Evolutionary conservation across 2,329 filamentous ascomycete species (phyloP), one percentile per base, ranked within the genome.

Genomic region (Cladosporium sphaerospermum): DNA sequence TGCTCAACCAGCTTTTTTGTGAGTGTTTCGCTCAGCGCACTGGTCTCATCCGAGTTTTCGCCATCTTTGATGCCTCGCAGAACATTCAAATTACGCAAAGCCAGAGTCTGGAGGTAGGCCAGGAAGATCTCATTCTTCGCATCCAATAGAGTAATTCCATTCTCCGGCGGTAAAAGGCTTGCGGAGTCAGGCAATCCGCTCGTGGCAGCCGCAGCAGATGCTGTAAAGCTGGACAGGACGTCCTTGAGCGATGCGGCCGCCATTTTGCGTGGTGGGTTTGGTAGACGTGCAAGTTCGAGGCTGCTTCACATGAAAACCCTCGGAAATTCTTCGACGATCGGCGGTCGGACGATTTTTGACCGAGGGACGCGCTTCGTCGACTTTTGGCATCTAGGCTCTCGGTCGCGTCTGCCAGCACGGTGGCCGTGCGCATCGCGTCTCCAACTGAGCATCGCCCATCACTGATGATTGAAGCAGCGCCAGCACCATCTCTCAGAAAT

Each of bases 111-210:
- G 0, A 99, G 78, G 71, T 99, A 99, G 3, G 92, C 92, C 37
- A 99, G 83, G 14, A 99, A 83, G n/a, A 99, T 79, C 68, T 99
- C 93, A 72, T 95, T 97, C 75, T 99, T 99, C 59, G 89, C 84
- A 67, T 97, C 90, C 64, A 99, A 84, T 1, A 99, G 82, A 0
- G 93, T 96, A 54, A 99, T 93, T 66, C 93, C 92, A 63, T 96
- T 84, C 59, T 85, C 78, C 1, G 88, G 85, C n/a, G 88, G 82
- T 45, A 86, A 75, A 55, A 95, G 80, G 11, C 76, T 69, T n/a
- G 77, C 68, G 14, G 83, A 68, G 45, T 81, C 80, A 0, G 85
- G 82, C 14, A 77, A 57, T 9, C 65, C 68, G 45, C 69, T 62
- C 9, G 66, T 62, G 0, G 85, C 78, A 5, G 85, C 83, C 54